Base-by-base conservation (phyloP, 345 rosid species). In the Luvunga scandens region DNA sequence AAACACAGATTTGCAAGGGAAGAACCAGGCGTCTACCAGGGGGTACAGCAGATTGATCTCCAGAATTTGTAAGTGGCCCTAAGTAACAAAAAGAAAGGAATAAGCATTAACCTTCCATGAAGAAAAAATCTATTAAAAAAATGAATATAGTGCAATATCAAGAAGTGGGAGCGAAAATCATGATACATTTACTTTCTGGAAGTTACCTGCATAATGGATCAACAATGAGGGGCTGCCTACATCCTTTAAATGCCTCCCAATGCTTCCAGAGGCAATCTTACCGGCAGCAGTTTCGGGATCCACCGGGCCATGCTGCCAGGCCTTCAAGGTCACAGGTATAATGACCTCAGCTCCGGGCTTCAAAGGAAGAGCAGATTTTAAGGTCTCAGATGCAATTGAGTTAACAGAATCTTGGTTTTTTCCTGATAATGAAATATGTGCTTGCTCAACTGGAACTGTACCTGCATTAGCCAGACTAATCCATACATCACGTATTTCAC, bases 391-490 rank as follows among this genome's bases (percentile, higher is more conserved):
- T 34, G 88, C 92, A 82, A 97, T 78, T 45, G 97, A 93, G 84
- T 91, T 77, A 80, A 94, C 90, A 61, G 98, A 92, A 81, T 94
- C 99, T 85, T 94, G 99, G 83, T 97, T 91, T 91, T 87, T 97
- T 73, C 98, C 99, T 7, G 98, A 93, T 28, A 94, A 82, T 30
- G 98, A 94, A 77, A 97, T 88, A 88, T 97, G 98, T 30, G 93
- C 98, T 83, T 94, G 93, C 74, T 88, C 98, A 65, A 97, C 91
- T 62, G 98, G 90, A 74, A 93, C 93, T 39, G 98, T 93, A 70
- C 99, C 99, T 48, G 98, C 98, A 86, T 94, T 93, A 76, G 98
- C 91, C 84, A 97, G 90, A 81, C 93, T 91, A 68, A 97, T 91
- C 90, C 86, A 86, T 53, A 91, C 84, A 70, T 91, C 94, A 65